phyloP scores from a whole-genome alignment of 2,329 filamentous ascomycete genomes.

The Leptographium flavum region DNA sequence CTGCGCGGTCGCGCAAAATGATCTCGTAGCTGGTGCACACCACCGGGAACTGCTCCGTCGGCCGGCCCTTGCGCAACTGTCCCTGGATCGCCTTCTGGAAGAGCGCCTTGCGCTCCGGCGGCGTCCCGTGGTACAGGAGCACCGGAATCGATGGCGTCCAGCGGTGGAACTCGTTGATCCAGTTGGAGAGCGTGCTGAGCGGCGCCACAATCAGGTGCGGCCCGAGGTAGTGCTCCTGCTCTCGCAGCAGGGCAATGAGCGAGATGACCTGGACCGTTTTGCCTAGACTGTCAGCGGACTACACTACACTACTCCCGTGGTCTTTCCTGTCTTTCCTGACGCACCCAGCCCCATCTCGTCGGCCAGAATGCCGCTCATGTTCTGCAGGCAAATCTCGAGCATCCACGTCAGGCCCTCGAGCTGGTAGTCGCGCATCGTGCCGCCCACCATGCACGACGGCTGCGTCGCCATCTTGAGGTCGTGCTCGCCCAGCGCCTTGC shows the following conservation, averaged over 20 bases:
- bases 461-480: conserved; percentile 71
- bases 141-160: conserved; percentile 87
- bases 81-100: conserved; percentile 57
- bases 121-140: conserved; percentile 78
- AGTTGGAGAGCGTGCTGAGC: conserved; percentile 83
- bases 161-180: conserved; percentile 83
- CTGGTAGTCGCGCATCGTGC: conserved; percentile 88
- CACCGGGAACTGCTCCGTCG: conserved; percentile 62
- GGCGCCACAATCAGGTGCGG: conserved; percentile 87
- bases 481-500: conserved; percentile 45
- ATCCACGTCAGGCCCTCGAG: conserved; percentile 93
- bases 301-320: too few species aligned
- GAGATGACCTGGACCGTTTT: conserved; percentile 90
- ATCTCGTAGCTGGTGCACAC: conserved; percentile 96
- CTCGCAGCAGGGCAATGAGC: conserved; percentile 71
- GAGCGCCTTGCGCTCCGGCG: conserved; percentile 62
- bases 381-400: conserved; percentile 66
- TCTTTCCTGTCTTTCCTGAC: too few species aligned
- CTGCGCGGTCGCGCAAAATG: conserved; percentile 76
- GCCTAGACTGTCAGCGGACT: conserved; percentile 31
- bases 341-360: conserved; percentile 80
- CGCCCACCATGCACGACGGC: conserved; percentile 70
- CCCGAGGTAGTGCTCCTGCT: conserved; percentile 69
- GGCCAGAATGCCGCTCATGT: conserved; percentile 78
- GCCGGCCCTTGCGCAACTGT: conserved; percentile 46